Evolutionary conservation across 257 asterid species (phyloP).

Genomic region (Coffea canephora): DNA sequence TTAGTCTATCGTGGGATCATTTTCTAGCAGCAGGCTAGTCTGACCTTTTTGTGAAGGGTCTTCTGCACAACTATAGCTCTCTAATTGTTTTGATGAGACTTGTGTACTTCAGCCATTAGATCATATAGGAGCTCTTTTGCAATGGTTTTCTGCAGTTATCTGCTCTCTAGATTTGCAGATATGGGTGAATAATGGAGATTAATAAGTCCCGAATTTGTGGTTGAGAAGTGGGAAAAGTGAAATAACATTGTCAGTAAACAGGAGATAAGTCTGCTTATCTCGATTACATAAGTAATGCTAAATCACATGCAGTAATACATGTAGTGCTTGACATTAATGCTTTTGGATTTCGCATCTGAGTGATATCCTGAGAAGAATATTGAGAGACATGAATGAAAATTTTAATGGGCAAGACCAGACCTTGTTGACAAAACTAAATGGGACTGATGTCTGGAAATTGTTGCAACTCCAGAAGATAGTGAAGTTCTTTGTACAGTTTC

Average conservation of each 20-base stretch:
- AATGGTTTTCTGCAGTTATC: conserved; percentile 1
- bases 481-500: not conserved
- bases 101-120: not conserved
- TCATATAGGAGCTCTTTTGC: not conserved
- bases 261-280: not conserved
- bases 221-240: not conserved
- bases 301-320: not conserved
- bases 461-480: not conserved
- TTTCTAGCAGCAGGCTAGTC: not conserved
- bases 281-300: not conserved
- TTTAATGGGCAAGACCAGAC: not conserved
- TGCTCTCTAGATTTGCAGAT: not conserved
- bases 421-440: not conserved
- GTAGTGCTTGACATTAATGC: not conserved
- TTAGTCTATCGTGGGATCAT: conserved; percentile 3
- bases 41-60: conserved; percentile 3
- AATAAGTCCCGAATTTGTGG: not conserved
- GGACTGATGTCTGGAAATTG: not conserved
- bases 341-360: not conserved
- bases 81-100: not conserved
- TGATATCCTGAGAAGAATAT: not conserved
- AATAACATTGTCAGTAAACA: no score
- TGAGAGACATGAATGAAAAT: not conserved
- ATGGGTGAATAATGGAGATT: not conserved
- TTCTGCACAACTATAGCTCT: not conserved